Percentiles rank a stretch among this genome's conserved stretches.
Conservation (phyloP, 2,329 filamentous ascomycete species). For the Chaetomiaceae sp. region DNA sequence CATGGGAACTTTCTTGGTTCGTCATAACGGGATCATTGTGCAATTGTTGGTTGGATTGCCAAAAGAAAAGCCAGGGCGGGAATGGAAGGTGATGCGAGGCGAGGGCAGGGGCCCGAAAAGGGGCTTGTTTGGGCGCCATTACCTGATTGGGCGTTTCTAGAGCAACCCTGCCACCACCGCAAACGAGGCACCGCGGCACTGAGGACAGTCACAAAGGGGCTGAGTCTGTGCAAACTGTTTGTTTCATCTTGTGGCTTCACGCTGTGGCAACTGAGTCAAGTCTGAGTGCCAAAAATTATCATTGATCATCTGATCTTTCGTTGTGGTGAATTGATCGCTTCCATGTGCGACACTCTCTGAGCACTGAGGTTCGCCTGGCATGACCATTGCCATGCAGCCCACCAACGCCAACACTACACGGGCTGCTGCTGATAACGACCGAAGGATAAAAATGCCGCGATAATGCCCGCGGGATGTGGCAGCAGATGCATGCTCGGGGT, state of each 20-base stretch:
- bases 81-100: not conserved
- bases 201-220: not conserved
- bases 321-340: too few species aligned
- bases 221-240: not conserved
- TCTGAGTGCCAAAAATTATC: not conserved
- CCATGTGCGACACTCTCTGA: too few species aligned
- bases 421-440: too few species aligned
- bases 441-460: not conserved
- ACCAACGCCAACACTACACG: too few species aligned
- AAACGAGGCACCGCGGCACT: too few species aligned
- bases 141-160: slow-evolving; percentile 24
- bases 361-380: too few species aligned
- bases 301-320: too few species aligned
- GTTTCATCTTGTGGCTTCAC: too few species aligned
- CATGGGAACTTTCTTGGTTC: not conserved
- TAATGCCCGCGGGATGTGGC: not conserved
- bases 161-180: slow-evolving; percentile 21
- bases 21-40: too few species aligned
- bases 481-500: not conserved
- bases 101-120: slow-evolving; percentile 3
- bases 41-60: not conserved
- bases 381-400: too few species aligned
- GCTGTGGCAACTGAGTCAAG: not conserved
- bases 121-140: slow-evolving; percentile 15
- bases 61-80: not conserved